A percentile compares a stretch with the other conserved stretches of the same genome.
Evolutionary conservation across 306 rosid species (phyloP).

Genomic region (Acmispon strigosus): DNA sequence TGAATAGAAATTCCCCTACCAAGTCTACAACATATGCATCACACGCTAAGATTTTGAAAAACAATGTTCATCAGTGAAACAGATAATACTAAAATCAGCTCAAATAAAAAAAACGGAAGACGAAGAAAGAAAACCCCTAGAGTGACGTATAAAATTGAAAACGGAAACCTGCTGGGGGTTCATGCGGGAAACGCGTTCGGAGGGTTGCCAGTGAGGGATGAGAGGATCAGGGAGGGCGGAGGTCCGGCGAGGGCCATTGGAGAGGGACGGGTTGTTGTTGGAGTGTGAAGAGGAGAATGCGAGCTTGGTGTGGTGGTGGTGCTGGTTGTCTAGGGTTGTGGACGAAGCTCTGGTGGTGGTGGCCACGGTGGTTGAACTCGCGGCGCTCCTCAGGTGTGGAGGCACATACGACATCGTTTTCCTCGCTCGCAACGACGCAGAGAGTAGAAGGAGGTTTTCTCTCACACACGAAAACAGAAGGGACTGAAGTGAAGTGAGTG

Average conservation of each 20-base stretch:
- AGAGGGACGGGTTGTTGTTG: not conserved
- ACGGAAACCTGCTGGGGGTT: constrained; percentile 53
- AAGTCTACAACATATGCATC: not conserved
- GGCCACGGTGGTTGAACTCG: constrained; percentile 39
- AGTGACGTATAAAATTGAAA: not conserved
- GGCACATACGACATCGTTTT: constrained; percentile 87
- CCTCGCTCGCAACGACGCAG: not conserved
- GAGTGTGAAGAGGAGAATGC: constrained; percentile 35
- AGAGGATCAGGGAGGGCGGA: constrained; percentile 43
- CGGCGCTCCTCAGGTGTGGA: constrained; percentile 67
- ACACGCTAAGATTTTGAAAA: not conserved
- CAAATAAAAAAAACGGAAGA: not conserved
- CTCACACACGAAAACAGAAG: not conserved
- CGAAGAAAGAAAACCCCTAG: no score
- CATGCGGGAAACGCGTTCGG: constrained; percentile 79
- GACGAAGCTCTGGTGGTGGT: constrained; percentile 33
- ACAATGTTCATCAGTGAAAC: not conserved
- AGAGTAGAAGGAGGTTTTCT: not conserved
- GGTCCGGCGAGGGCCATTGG: constrained; percentile 50
- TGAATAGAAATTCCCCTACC: not conserved
- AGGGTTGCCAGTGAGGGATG: constrained; percentile 66
- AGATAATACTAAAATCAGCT: not conserved
- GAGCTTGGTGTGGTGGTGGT: constrained; percentile 32
- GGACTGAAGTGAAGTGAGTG: not conserved
- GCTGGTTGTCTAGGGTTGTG: constrained; percentile 30